phyloP scores from a whole-genome alignment of 352 stramenopile species.

The Globisporangium echinulatum region DNA sequence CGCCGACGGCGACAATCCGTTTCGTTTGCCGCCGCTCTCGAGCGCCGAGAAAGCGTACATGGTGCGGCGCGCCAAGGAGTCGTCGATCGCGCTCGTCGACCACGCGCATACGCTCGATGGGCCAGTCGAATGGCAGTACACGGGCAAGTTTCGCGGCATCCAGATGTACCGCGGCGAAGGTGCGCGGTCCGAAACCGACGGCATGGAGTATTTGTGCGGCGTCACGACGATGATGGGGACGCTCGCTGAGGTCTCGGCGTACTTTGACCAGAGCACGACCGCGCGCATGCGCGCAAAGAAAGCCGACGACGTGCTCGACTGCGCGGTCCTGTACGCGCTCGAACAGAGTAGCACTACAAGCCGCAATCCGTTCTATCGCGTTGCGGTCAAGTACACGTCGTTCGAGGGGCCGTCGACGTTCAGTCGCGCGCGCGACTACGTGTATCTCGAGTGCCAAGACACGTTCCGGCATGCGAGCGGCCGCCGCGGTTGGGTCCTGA shows the following conservation, averaged over 20 bases:
- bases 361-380: conserved; percentile 52
- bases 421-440: conserved; percentile 59
- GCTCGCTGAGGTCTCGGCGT: conserved; percentile 57
- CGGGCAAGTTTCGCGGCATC: conserved; percentile 63
- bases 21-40: conserved; percentile 26
- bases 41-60: conserved; percentile 47
- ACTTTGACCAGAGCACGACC: conserved; percentile 66
- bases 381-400: conserved; percentile 65
- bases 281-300: conserved; percentile 51
- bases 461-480: conserved; percentile 69
- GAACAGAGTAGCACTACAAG: conserved; percentile 23
- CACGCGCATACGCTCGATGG: conserved; percentile 69
- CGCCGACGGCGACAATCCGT: conserved; percentile 7
- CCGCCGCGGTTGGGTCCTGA: conserved; percentile 65
- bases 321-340: conserved; percentile 55
- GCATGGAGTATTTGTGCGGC: conserved; percentile 63
- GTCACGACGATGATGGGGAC: conserved; percentile 69
- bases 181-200: conserved; percentile 25
- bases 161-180: conserved; percentile 79
- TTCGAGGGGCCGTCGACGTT: conserved; percentile 53
- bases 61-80: conserved; percentile 62
- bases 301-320: conserved; percentile 62
- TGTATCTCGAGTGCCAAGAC: conserved; percentile 73
- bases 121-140: conserved; percentile 71
- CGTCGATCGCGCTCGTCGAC: conserved; percentile 57